A percentile compares a stretch with the other conserved stretches of the same genome.
Conservation (phyloP, 768 basidiomycete genomes). For the Daedalea quercina region DNA sequence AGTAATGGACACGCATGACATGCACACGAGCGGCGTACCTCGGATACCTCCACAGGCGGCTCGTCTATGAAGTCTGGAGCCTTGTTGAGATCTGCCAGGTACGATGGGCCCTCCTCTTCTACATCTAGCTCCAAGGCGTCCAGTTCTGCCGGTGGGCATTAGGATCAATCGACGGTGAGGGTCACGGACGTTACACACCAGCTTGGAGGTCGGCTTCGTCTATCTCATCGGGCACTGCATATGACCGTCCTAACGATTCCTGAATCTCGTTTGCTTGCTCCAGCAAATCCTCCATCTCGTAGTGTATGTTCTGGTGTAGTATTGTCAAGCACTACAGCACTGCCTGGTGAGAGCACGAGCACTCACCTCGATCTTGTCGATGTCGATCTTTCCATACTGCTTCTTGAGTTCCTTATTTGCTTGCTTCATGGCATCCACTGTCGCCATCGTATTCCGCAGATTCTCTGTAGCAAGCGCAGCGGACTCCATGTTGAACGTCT, state of each 20-base stretch:
- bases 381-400: constrained; percentile 95
- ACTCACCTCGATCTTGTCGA: constrained; percentile 95
- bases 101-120: constrained; percentile 87
- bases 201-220: constrained; percentile 98
- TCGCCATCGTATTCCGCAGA: constrained; percentile 97
- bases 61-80: constrained; percentile 92
- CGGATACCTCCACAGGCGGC: constrained; percentile 61
- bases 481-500: constrained; percentile 98
- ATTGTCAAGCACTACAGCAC: not conserved
- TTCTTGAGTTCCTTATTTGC: constrained; percentile 96
- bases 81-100: constrained; percentile 80
- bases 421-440: constrained; percentile 90
- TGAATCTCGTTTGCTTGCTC: constrained; percentile 99
- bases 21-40: constrained; percentile 35
- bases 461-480: constrained; percentile 96
- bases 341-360: not conserved
- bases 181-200: constrained; percentile 41
- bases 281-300: constrained; percentile 95
- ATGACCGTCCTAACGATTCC: constrained; percentile 87
- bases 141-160: constrained; percentile 54
- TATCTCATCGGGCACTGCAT: constrained; percentile 94
- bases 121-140: constrained; percentile 90
- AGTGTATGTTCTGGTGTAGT: constrained; percentile 72
- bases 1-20: not conserved
- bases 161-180: not conserved